phyloP scores from a whole-genome alignment of 176 grass and related monocot genomes.

The Zoysia pacifica region DNA sequence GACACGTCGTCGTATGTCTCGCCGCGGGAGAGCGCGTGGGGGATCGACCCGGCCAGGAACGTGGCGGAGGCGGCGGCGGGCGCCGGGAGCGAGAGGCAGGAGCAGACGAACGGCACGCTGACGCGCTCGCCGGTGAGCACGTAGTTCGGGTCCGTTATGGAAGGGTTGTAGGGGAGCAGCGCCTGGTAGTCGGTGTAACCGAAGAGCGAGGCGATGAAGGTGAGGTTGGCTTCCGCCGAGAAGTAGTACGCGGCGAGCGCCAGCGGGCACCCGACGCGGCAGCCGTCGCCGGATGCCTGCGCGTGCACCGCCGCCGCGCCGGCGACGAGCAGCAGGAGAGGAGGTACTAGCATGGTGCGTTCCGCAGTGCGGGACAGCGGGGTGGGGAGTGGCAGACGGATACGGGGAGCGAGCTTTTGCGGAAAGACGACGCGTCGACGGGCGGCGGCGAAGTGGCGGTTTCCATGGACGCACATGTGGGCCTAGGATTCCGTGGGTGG shows the following conservation, averaged over 20 bases:
- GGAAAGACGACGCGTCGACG: neutral
- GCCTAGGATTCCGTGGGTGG: too few relatives aligned
- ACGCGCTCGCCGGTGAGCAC: conserved; percentile 33
- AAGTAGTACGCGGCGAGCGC: conserved; percentile 67
- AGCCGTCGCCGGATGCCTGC: conserved; percentile 14
- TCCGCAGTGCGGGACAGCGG: neutral
- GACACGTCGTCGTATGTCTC: conserved; percentile 43
- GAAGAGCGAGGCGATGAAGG: conserved; percentile 55
- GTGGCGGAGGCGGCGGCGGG: conserved; percentile 9
- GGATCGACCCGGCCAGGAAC: conserved; percentile 58
- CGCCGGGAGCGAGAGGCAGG: conserved; percentile 43
- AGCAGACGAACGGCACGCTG: conserved; percentile 55
- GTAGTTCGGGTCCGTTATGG: conserved; percentile 37
- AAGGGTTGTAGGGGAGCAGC: conserved; percentile 55
- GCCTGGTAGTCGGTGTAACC: neutral
- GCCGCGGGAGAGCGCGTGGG: conserved; percentile 9
- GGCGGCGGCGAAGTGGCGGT: neutral
- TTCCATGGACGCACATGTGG: too few relatives aligned
- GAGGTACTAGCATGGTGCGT: neutral
- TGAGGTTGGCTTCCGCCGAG: conserved; percentile 35
- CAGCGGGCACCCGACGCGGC: conserved; percentile 44
- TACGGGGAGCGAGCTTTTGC: neutral
- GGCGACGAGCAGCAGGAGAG: neutral
- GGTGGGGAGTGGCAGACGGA: neutral
- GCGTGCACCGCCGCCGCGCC: neutral